phyloP scores from a whole-genome alignment of 345 rosid species.

The Lepidium sativum region DNA sequence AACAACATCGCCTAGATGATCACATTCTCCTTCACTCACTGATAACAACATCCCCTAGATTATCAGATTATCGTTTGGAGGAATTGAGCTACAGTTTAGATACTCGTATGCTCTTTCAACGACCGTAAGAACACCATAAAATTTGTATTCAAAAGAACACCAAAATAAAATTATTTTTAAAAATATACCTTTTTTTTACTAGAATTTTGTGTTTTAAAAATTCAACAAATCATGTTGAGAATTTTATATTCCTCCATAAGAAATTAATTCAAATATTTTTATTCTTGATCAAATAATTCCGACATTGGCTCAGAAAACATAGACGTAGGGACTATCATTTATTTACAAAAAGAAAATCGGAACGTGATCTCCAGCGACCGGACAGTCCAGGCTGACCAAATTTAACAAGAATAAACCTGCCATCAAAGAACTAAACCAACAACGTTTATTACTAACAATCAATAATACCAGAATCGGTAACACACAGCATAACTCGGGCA shows the following conservation, averaged over 20 bases:
- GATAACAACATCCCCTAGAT: conserved; percentile 63
- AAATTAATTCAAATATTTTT: too few relatives aligned
- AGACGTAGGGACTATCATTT: background rate
- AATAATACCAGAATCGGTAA: background rate
- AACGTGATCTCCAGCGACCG: conserved; percentile 14
- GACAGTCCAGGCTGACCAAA: conserved; percentile 38
- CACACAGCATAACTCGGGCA: background rate
- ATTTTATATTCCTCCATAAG: too few relatives aligned
- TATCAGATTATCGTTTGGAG: too few relatives aligned
- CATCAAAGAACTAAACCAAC: conserved; percentile 39
- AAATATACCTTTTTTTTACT: too few relatives aligned
- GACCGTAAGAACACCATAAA: too few relatives aligned
- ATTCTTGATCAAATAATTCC: too few relatives aligned
- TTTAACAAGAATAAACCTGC: conserved; percentile 50
- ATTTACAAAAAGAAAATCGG: conserved; percentile 11
- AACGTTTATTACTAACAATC: background rate
- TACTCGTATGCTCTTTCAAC: too few relatives aligned
- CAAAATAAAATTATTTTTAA: too few relatives aligned
- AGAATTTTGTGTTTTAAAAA: too few relatives aligned
- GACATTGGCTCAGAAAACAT: background rate
- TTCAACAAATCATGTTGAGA: too few relatives aligned
- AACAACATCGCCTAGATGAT: conserved; percentile 68
- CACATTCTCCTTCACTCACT: conserved; percentile 68
- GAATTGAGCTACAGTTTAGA: too few relatives aligned
- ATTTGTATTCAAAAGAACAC: too few relatives aligned